Evolutionary conservation across 441 rosid species (phyloP), one percentile per base, ranked within the genome.

Genomic region (Populus hybrid): DNA sequence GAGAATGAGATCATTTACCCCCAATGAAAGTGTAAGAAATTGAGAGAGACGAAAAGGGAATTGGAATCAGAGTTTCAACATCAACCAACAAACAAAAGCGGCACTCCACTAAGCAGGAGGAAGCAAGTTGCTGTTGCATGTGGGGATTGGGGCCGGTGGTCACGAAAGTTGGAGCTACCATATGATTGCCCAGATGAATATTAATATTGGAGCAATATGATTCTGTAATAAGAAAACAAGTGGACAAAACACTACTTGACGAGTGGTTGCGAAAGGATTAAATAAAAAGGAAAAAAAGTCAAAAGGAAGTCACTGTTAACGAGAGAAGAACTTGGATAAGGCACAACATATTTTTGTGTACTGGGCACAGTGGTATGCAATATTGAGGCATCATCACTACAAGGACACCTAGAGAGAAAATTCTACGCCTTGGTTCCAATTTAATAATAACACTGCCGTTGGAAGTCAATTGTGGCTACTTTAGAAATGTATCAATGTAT

Each of bases 141-240:
- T 78, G 77, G 83, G 73, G 68, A 74, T 78, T 82, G 84, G 82
- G 67, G 80, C 83, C 80, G 21, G 31, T 71, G 2, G 36, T 38
- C 80, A 42, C 82, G 24, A 71, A 75, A 67, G 77, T 61, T 75
- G 42, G 61, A 26, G 36, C 73, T 16, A 35, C 31, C 72, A 63
- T 79, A 76, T 81, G 71, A 29, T 29, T 50, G 56, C 7, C 6
- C 20, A 50, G 56, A 50, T 50, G 56, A 73, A n/a, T 63, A 77
- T 3, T 12, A 50, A 50, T 50, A 50, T 50, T 50, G 56, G 56
- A 50, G 56, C 56, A 50, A 50, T 50, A 50, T 14, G 56, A 50
- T 50, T 50, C 56, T 50, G 56, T 50, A 29, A 29, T 23, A 64
- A 23, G 4, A 21, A 14, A 36, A 24, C 2, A 14, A 38, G 68